Evolutionary conservation across 2,329 filamentous ascomycete species (phyloP), one percentile per base, ranked within the genome.

Genomic region (Fusarium liriodendri): DNA sequence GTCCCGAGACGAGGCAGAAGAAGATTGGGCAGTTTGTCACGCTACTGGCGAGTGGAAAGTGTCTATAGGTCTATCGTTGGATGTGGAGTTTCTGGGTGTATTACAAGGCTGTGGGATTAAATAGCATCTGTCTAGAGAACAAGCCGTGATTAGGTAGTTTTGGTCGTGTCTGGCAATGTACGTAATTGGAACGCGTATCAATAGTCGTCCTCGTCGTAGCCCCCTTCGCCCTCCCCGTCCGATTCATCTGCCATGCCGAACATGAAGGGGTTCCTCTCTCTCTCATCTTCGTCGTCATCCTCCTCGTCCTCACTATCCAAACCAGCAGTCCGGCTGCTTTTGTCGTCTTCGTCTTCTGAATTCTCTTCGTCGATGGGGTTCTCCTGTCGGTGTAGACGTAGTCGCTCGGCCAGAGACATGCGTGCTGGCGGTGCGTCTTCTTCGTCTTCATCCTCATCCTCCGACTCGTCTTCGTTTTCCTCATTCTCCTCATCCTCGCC

Each of bases 11-110:
- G 33, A 76, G 82, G 25, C 72, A 69, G 64, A 78, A 78, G 47
- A 80, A 82, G 65, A 86, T 89, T 27, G 79, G 77, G 29, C 79
- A 85, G 55, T 82, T 85, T 74, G 82, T 88, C 2, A 73, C 77
- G 10, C 73, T 84, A 40, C 79, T 88, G 4, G 82, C 80, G 0
- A 76, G 70, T 20, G 76, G 71, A 2, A 78, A 75, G 25, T 67
- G 57, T 54, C 29, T 77, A 5, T 77, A 47, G 60, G 62, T 78
- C 79, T 18, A 81, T 82, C 60, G 80, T 29, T 64, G 57, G 70
- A 16, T 18, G 6, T 14, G 20, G 6, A 7, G 5, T 35, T 47
- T 62, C 37, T 22, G 11, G 16, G 38, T 62, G 27, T 33, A 75
- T 73, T 64, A 70, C 45, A 27, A 50, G 33, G 38, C n/a, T 63